These are phyloP conservation scores for Tetrapyrgos nigripes DNA, from an alignment of 1,284 basidiomycete species.

Conservation along the genomic window DNA sequence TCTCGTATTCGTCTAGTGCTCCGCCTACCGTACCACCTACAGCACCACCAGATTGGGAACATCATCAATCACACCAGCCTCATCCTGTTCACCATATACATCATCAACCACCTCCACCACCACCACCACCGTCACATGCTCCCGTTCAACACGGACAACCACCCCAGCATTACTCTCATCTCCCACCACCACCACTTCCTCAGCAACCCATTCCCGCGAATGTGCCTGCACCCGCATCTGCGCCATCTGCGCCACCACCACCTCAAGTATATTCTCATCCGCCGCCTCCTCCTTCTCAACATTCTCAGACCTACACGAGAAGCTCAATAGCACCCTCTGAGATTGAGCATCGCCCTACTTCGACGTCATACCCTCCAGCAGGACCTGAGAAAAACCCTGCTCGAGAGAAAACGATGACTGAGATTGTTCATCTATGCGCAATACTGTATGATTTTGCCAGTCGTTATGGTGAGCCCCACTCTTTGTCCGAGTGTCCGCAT, in stretches of 20 bases:
- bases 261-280: constrained; percentile 20
- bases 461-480: constrained; percentile 59
- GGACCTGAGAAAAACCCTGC: constrained; percentile 24
- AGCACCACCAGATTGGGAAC: constrained; percentile 11
- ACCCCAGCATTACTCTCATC: constrained; percentile 22
- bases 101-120: constrained; percentile 30
- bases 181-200: constrained; percentile 19
- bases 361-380: constrained; percentile 1
- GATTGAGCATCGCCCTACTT: constrained; percentile 1
- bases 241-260: constrained; percentile 11
- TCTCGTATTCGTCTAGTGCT: constrained; percentile 22
- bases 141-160: constrained; percentile 31
- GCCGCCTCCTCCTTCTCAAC: no score
- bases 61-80: constrained; percentile 26
- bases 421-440: constrained; percentile 67
- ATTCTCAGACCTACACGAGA: constrained; percentile 11
- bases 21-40: constrained; percentile 7
- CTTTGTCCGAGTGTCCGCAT: constrained; percentile 9
- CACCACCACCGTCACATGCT: constrained; percentile 14
- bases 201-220: constrained; percentile 5
- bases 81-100: no score
- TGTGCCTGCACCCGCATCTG: constrained; percentile 6
- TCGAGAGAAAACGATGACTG: constrained; percentile 45
- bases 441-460: constrained; percentile 66
- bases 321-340: constrained; percentile 7